Evolutionary conservation across 495 filamentous ascomycete genomes (phyloP), one percentile per base, ranked within the genome.

Genomic region (Parathielavia hyrcaniae): DNA sequence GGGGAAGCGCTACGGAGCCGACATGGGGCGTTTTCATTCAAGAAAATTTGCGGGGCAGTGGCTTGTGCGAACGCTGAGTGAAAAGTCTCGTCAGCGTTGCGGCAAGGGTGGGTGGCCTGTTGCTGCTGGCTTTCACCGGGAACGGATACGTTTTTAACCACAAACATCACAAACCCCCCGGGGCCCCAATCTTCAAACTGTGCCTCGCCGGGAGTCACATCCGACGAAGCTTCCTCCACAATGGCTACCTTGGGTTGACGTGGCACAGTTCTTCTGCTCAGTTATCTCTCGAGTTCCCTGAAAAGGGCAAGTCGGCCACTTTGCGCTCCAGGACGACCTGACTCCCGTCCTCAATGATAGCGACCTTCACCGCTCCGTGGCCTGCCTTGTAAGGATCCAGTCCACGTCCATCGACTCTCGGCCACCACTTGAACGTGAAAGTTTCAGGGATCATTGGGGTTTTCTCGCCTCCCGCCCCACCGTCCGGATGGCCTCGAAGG

Each of bases 1-100:
- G 67, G 66, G 66, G 65, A 68, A 58, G 61, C 52, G 66, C 64
- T 60, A 50, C n/a, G n/a, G n/a, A n/a, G n/a, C n/a, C n/a, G n/a
- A n/a, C 57, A 61, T 65, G 62, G 66, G 59, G 48, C 48, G 32
- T 8, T 36, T 11, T 36, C 54, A 55, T 54, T 55, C 23, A 49
- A 36, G 58, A 65, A 67, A 67, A 67, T 63, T 69, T 69, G 67
- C 53, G 53, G 53, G 53, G 53, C 53, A 56, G 17, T 51, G 40
- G 41, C 60, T 49, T 63, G 57, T 59, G 66, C 30, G 20, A 20
- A 38, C 49, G 49, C 49, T 52, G 34, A n/a, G n/a, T n/a, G n/a
- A 20, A 40, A 30, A 30, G 6, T 30, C 26, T 6, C 6, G 43
- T 46, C 55, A 47, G 17, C n/a, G n/a, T n/a, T n/a, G n/a, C n/a